These are phyloP conservation scores for Termitomyces sp. DNA, from an alignment of 768 basidiomycete genomes.

Conservation along the genomic window DNA sequence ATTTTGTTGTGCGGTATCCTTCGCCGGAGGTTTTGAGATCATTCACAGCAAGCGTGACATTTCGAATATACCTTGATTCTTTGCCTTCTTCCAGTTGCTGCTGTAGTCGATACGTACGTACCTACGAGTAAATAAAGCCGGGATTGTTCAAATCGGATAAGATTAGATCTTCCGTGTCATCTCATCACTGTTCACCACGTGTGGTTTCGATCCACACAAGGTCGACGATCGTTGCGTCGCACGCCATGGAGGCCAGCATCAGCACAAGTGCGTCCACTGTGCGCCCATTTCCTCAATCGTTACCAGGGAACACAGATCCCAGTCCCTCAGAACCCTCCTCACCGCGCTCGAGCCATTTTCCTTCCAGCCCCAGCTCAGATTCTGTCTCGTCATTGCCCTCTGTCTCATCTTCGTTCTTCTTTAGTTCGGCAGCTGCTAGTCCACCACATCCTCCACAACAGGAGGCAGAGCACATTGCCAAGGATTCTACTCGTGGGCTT, in stretches of 20 bases:
- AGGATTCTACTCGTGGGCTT: conserved; percentile 43
- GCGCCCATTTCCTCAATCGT: conserved; percentile 20
- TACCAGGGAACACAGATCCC: conserved; percentile 9
- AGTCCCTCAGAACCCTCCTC: conserved; percentile 37
- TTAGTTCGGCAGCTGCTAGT: conserved; percentile 66
- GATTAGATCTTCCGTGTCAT: background rate
- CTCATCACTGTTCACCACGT: background rate
- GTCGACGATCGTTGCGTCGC: background rate
- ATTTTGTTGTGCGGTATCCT: background rate
- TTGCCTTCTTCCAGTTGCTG: background rate
- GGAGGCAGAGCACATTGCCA: conserved; percentile 28
- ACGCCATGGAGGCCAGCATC: conserved; percentile 24
- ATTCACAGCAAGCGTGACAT: background rate
- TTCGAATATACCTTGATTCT: background rate
- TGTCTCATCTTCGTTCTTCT: conserved; percentile 44
- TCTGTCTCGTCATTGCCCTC: conserved; percentile 57
- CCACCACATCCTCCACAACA: conserved; percentile 45
- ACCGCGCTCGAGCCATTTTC: conserved; percentile 49
- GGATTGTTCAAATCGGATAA: background rate
- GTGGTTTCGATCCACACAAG: background rate
- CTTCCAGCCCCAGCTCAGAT: conserved; percentile 54
- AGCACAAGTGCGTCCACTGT: conserved; percentile 36
- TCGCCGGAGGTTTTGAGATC: background rate
- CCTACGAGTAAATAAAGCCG: no score
- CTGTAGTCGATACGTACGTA: no score